These are phyloP conservation scores for Bassia scoparia DNA, from an alignment of 148 eudicot genomes.

Conservation along the genomic window DNA sequence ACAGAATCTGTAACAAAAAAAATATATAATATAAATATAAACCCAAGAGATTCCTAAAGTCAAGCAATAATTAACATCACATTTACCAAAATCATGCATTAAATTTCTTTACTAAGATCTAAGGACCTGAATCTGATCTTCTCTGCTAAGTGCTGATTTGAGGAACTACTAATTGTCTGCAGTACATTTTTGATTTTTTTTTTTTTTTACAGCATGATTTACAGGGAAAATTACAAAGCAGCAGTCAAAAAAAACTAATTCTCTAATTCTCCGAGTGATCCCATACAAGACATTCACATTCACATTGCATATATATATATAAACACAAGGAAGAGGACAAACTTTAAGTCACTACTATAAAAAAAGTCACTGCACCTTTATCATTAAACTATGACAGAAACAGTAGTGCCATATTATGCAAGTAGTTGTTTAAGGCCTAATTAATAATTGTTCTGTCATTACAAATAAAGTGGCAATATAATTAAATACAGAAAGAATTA, in stretches of 20 bases:
- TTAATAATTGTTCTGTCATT: constrained; percentile 5
- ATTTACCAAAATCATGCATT: constrained; percentile 13
- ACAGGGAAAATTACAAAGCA: constrained; percentile 2
- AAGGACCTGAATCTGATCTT: constrained; percentile 19
- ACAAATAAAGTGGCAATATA: constrained; percentile 10
- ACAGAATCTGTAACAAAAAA: constrained; percentile 17
- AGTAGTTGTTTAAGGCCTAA: constrained; percentile 6
- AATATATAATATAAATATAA: neutral
- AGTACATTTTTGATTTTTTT: too few species aligned
- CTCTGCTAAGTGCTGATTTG: constrained; percentile 4
- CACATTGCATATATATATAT: constrained; percentile 1
- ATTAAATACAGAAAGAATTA: neutral
- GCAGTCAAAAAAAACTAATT: constrained; percentile 9
- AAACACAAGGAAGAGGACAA: neutral
- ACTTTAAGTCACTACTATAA: neutral
- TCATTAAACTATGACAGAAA: neutral
- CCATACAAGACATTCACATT: constrained; percentile 6
- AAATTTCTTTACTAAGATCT: neutral
- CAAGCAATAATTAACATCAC: constrained; percentile 4
- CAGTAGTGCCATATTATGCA: neutral
- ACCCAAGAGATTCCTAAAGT: constrained; percentile 17
- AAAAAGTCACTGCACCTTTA: constrained; percentile 3
- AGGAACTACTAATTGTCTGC: neutral
- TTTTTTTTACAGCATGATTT: neutral
- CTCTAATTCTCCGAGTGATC: neutral